Evolutionary conservation across 2,329 filamentous ascomycete genomes (phyloP).

Genomic region (Microcera coccophila): DNA sequence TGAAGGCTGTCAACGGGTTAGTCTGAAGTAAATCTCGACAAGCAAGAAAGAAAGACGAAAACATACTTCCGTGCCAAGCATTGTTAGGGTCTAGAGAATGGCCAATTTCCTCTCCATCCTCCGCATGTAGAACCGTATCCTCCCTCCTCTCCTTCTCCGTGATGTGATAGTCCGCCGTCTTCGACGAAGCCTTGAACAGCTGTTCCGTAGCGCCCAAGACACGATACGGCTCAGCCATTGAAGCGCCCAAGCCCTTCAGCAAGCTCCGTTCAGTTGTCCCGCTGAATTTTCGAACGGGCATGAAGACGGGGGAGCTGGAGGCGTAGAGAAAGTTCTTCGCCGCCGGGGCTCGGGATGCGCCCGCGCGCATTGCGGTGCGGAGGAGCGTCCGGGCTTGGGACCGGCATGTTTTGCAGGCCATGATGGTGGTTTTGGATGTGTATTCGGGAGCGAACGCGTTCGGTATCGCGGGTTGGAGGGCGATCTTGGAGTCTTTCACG

Average conservation of each 20-base stretch:
- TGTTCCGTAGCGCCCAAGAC: slow-evolving; percentile 75
- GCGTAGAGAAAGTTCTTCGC: slow-evolving; percentile 19
- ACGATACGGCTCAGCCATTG: slow-evolving; percentile 56
- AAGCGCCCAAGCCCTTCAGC: slow-evolving; percentile 33
- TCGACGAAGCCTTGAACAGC: slow-evolving; percentile 71
- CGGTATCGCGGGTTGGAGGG: slow-evolving; percentile 6
- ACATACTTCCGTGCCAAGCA: slow-evolving; percentile 73
- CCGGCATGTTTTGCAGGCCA: slow-evolving; percentile 50
- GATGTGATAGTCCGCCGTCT: slow-evolving; percentile 72
- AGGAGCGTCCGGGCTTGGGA: slow-evolving; percentile 41
- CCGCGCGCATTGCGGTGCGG: slow-evolving; percentile 31
- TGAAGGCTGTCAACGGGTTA: slow-evolving; percentile 56
- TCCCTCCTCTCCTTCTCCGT: slow-evolving; percentile 63
- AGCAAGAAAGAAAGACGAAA: background rate
- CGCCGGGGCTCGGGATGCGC: slow-evolving; percentile 25
- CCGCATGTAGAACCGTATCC: slow-evolving; percentile 64
- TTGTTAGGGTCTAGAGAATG: slow-evolving; percentile 28
- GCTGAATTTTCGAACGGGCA: slow-evolving; percentile 34
- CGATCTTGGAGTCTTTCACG: slow-evolving; percentile 23
- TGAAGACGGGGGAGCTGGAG: slow-evolving; percentile 6
- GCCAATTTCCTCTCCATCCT: slow-evolving; percentile 79
- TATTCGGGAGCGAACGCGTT: slow-evolving; percentile 1
- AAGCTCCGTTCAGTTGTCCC: slow-evolving; percentile 32
- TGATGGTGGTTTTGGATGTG: slow-evolving; percentile 6
- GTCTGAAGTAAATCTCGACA: background rate